Percentiles rank a stretch among this genome's conserved stretches.
Conservation (phyloP, 192 early-diverging fungal genomes). For the Coemansia sp. region DNA sequence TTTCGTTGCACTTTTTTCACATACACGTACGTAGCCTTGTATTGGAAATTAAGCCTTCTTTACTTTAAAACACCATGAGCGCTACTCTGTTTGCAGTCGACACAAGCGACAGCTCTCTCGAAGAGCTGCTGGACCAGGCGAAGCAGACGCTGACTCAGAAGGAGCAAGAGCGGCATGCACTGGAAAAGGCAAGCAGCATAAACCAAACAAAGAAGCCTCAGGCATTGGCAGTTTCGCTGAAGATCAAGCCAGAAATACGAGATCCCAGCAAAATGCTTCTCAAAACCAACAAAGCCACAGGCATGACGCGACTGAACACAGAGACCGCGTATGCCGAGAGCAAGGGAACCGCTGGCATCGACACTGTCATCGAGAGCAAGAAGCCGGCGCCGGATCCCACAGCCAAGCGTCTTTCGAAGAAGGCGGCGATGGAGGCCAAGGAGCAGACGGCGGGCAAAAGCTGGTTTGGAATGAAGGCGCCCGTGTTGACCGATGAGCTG, state of each 20-base stretch:
- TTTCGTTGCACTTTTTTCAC: background rate
- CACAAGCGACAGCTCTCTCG: constrained; percentile 33
- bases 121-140: constrained; percentile 40
- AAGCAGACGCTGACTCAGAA: constrained; percentile 19
- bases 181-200: constrained; percentile 2
- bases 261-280: constrained; percentile 5
- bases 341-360: background rate
- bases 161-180: constrained; percentile 1
- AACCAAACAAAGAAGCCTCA: background rate
- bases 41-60: background rate
- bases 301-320: constrained; percentile 25
- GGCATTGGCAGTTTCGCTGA: constrained; percentile 30
- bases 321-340: constrained; percentile 2
- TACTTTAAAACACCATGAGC: background rate
- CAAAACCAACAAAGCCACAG: constrained; percentile 20
- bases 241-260: constrained; percentile 13
- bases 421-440: constrained; percentile 19
- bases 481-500: constrained; percentile 81
- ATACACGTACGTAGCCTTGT: background rate
- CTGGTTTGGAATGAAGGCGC: constrained; percentile 91
- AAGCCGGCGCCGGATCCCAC: constrained; percentile 34
- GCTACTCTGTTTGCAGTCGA: constrained; percentile 2
- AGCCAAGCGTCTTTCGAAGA: constrained; percentile 19
- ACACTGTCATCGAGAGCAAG: constrained; percentile 5
- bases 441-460: constrained; percentile 38